Evolutionary conservation across 768 basidiomycete species (phyloP), one percentile per base, ranked within the genome.

Genomic region (Rhodosporidiobolus sp.): DNA sequence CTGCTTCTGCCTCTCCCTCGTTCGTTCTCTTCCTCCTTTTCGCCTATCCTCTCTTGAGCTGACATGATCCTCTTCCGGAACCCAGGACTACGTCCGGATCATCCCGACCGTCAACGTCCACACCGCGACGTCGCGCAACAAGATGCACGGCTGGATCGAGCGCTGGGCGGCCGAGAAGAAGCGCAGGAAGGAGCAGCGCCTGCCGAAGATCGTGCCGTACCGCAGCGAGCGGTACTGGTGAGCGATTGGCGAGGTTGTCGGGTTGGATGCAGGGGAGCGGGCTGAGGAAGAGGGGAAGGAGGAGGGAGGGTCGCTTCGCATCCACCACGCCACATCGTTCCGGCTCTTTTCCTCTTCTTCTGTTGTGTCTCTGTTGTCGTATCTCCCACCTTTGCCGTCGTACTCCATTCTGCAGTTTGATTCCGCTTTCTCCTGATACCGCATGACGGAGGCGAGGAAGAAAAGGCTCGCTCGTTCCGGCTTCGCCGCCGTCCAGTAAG

Each of bases 61-160:
- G 46, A 65, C 55, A n/a, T 66, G 59, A 3, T 20, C 38, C 52
- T 60, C 61, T 59, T 66, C 50, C 45, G 43, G 48, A 26, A 30
- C 48, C 4, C 80, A 53, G 81, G 86, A 87, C 73, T 95, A 88
- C 89, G 85, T 82, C 0, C 89, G 87, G 79, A 95, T 98, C 86
- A 94, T 98, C 77, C 91, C 96, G 17, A 98, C 96, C 0, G 96
- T 94, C 50, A 95, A 94, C 75, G 88, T 94, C 3, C 90, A 88
- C 28, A 91, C 84, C 69, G 86, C 88, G 77, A 80, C 74, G 12
- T 88, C 90, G 45, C 83, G 94, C 63, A 87, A 83, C 11, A 97
- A 91, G 84, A 96, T 98, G 89, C 83, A 85, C 35, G 86, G 86
- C 74, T 98, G 94, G 95, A 67, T 97, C 59, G 86, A 88, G 77